Conservation (phyloP, 2,329 filamentous ascomycete species). For the Trichoderma sp. region DNA sequence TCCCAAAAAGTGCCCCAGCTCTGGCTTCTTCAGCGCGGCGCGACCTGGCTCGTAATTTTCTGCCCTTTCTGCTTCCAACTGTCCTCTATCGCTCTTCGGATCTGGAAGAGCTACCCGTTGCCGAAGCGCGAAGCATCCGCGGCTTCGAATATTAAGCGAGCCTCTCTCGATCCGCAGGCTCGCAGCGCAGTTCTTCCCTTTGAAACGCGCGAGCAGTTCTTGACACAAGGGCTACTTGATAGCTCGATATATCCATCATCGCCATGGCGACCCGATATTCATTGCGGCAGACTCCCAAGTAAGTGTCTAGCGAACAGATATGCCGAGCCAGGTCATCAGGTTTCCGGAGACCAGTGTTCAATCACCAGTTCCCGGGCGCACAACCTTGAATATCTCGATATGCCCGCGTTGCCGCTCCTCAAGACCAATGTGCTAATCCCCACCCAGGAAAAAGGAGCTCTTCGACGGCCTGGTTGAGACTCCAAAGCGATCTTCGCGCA, state of each 20-base stretch:
- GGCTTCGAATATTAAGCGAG: constrained; percentile 7
- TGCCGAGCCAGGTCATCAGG: not conserved
- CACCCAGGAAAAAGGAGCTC: constrained; percentile 61
- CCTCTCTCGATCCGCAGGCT: not conserved
- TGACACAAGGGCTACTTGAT: not conserved
- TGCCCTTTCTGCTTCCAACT: not conserved
- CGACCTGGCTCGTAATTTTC: constrained; percentile 13
- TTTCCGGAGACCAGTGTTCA: not conserved
- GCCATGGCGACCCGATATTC: constrained; percentile 38
- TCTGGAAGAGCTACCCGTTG: constrained; percentile 7
- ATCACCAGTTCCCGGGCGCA: not conserved
- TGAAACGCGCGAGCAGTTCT: not conserved
- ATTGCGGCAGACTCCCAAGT: constrained; percentile 41
- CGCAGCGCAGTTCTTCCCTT: not conserved
- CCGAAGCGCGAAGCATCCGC: constrained; percentile 6
- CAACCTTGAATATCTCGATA: not conserved
- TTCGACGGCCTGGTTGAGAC: constrained; percentile 66
- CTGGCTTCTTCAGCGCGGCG: constrained; percentile 25
- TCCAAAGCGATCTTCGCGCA: constrained; percentile 47
- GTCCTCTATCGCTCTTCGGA: constrained; percentile 13
- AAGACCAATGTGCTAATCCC: not conserved
- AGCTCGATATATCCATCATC: constrained; percentile 9
- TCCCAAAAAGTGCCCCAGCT: constrained; percentile 26
- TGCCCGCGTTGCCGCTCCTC: not conserved
- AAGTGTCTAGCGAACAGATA: constrained; percentile 21